Evolutionary conservation across 225 moss, liverwort and hornwort genomes (phyloP), one percentile per base, ranked within the genome.

Genomic region (Anthoceros angustus): DNA sequence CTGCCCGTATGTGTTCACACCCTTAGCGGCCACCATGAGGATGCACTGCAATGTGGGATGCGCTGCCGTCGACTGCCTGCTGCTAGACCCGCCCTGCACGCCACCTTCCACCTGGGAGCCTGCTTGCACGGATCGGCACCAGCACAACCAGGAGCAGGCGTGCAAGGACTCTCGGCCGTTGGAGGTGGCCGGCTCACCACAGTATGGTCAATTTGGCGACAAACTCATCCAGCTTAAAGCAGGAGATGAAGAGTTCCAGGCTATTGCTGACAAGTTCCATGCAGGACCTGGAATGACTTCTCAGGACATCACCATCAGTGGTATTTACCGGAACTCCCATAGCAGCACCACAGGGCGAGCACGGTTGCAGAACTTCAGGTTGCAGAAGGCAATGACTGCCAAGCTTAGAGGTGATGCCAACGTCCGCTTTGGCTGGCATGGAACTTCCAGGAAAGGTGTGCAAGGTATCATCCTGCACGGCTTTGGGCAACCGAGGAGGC

Each of bases 401-500:
- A 69, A 68, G 71, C 11, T 46, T 55, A 78, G 84, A 2, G 79
- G 79, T 20, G 66, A 77, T 67, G 81, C 70, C 15, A 84, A 84
- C 50, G 76, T 69, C 65, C 67, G 71, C 9, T 81, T 72, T 39
- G 84, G 81, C 61, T 84, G 84, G 84, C 84, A 84, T 25, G 84
- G 84, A 7, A 84, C 81, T 9, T 79, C 73, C 45, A 81, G 75
- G 73, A 46, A 67, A 0, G 84, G 84, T 16, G 84, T 84, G 10
- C 76, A 78, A 7, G 81, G 84, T 0, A 81, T 84, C 62, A 71
- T 84, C 8, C 70, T 79, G 5, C 79, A 84, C 12, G 84, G 84
- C 40, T 84, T 84, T 79, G 84, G 84, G 25, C 84, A 84, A 65
- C 84, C 81, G 7, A 74, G 75, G 63, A 81, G 73, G 32, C 71